Conservation (phyloP, 2,329 filamentous ascomycete genomes). For the Diplodia mutila region DNA sequence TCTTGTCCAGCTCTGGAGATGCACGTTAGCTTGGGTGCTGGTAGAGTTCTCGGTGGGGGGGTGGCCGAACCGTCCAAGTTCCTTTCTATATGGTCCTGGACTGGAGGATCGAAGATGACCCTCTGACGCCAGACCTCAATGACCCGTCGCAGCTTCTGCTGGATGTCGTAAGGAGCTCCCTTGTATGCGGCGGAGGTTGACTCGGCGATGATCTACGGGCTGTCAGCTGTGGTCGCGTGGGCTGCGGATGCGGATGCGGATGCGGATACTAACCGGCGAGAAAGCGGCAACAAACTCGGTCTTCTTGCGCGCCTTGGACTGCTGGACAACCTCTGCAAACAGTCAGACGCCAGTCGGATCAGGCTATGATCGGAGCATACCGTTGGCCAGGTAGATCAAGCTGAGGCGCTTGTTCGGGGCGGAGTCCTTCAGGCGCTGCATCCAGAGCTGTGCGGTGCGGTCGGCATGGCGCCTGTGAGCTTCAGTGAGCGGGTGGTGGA, state of each 20-base stretch:
- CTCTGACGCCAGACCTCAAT: conserved; percentile 94
- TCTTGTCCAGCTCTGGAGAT: conserved; percentile 58
- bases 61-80: conserved; percentile 70
- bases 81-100: conserved; percentile 79
- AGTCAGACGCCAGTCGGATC: neutral
- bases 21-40: conserved; percentile 22
- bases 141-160: conserved; percentile 83
- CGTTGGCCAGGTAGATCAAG: conserved; percentile 92
- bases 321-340: conserved; percentile 83
- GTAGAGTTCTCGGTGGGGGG: neutral
- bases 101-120: conserved; percentile 77
- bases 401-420: conserved; percentile 84
- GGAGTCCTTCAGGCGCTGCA: conserved; percentile 85
- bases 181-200: conserved; percentile 91
- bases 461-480: conserved; percentile 82
- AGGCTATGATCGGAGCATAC: conserved; percentile 54
- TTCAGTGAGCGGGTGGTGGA: neutral
- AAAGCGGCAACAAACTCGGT: conserved; percentile 92
- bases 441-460: conserved; percentile 88
- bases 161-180: conserved; percentile 81
- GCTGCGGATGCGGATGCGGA: neutral
- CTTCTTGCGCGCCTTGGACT: conserved; percentile 90
- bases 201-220: conserved; percentile 75
- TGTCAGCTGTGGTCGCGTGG: neutral
- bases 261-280: conserved; percentile 63